Base-by-base conservation (phyloP, 257 asterid species). In the Haberlea rhodopensis region DNA sequence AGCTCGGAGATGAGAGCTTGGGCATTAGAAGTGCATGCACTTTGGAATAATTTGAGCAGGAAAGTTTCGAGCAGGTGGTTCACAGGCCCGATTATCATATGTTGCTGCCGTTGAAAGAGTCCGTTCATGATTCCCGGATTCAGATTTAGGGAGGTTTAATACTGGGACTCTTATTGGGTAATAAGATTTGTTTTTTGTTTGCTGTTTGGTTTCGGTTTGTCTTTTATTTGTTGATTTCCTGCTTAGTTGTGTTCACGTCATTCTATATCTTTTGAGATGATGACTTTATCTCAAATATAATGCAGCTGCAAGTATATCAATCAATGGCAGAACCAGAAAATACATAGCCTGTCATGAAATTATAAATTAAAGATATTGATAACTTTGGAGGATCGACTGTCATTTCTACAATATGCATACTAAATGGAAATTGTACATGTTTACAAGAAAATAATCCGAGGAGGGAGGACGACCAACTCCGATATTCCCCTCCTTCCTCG, bases 101-200 rank as follows among this genome's bases (percentile, higher is more conserved):
- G 26, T 48, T 94, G 85, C 53, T 94, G 76, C 96, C 96, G 3
- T 69, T 94, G 85, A 52, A n/a, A 80, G 56, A 73, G 80, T 64
- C 82, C 95, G 54, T 88, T 83, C 57, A 69, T 94, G 5, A 84
- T 94, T 11, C 99, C 97, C 2, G 99, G 99, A 46, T 87, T 97
- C 1, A 66, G 97, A 61, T 90, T 90, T 58, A 73, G 85, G 52
- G 99, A 90, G 81, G 96, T 90, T 66, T 94, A 94, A 65, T 87
- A 94, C 25, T 94, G 99, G 99, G 99, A 94, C 68, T 86, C 97
- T 22, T 94, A 87, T 49, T 94, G 97, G 97, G 78, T 88, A 0
- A 81, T 86, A 71, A 94, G 96, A 97, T 89, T 63, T 25, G 57
- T 74, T 63, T 16, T 0, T 21, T 8, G 31, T 18, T 8, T 4